Evolutionary conservation across 148 eudicot genomes (phyloP).

Genomic region (Pouteria glomerata): DNA sequence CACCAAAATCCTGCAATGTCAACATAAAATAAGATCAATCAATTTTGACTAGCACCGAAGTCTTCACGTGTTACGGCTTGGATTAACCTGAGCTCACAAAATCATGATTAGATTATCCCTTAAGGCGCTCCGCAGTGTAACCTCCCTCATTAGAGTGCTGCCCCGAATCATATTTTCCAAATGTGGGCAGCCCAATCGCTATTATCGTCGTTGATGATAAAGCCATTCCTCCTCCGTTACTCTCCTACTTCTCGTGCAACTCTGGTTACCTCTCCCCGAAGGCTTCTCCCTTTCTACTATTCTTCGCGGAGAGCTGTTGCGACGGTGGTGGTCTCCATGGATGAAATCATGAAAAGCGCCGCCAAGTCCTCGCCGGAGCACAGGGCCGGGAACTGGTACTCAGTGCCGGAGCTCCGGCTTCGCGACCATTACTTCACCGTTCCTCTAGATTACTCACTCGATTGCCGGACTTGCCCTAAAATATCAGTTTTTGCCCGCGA

Average conservation of each 20-base stretch:
- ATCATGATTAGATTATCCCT: too few relatives aligned
- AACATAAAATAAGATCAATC: too few relatives aligned
- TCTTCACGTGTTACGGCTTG: too few relatives aligned
- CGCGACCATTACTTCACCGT: conserved; percentile 81
- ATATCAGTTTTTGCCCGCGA: conserved; percentile 89
- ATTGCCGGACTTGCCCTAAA: conserved; percentile 29
- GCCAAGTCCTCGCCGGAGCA: conserved; percentile 29
- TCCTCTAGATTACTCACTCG: conserved; percentile 74
- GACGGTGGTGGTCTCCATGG: conserved; percentile 24
- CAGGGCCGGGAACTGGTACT: conserved; percentile 58
- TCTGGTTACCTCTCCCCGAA: not conserved
- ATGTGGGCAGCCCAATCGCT: conserved; percentile 15
- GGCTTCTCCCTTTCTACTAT: not conserved
- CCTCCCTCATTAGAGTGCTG: not conserved
- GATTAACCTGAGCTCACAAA: too few relatives aligned
- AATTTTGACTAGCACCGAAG: too few relatives aligned
- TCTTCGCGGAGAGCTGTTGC: conserved; percentile 17
- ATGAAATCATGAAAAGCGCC: conserved; percentile 7
- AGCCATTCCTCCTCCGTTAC: not conserved
- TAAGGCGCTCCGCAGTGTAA: too few relatives aligned
- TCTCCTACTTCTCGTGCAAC: not conserved
- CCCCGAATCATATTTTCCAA: not conserved
- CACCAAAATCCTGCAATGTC: too few relatives aligned
- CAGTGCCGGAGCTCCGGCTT: conserved; percentile 85
- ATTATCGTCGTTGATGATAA: not conserved